Conservation (phyloP, 2,329 filamentous ascomycete genomes). For the Colletotrichum chrysophilum region DNA sequence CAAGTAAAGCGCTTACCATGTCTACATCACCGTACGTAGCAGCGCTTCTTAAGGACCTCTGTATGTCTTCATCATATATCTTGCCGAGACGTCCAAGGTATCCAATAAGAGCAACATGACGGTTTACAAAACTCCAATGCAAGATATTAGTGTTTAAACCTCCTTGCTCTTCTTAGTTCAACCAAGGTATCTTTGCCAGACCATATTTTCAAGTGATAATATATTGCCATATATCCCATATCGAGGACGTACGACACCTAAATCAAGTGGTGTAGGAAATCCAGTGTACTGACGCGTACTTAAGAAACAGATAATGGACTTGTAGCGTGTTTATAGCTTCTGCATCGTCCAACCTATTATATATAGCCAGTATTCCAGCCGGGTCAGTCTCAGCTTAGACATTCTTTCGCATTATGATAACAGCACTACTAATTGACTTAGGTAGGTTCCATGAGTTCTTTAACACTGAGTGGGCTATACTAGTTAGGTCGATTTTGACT, state of each 20-base stretch:
- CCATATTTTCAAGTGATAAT: neutral
- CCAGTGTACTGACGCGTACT: neutral
- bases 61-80: rapidly evolving
- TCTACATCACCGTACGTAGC: neutral
- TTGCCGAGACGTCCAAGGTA: neutral
- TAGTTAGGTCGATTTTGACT: neutral
- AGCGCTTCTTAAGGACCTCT: rapidly evolving
- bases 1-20: neutral
- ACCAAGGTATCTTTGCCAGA: neutral
- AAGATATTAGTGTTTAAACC: rapidly evolving
- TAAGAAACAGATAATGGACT: neutral
- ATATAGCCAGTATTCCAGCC: neutral
- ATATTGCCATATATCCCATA: neutral
- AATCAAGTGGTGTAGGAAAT: neutral
- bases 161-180: neutral
- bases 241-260: neutral
- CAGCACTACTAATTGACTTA: neutral
- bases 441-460: neutral
- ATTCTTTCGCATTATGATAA: neutral
- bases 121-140: neutral
- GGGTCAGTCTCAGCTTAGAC: neutral
- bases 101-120: neutral
- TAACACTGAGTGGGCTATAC: neutral
- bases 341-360: neutral
- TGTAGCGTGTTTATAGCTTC: neutral